These are phyloP conservation scores for Castanea crenata DNA, from an alignment of 306 rosid genomes.

Conservation along the genomic window DNA sequence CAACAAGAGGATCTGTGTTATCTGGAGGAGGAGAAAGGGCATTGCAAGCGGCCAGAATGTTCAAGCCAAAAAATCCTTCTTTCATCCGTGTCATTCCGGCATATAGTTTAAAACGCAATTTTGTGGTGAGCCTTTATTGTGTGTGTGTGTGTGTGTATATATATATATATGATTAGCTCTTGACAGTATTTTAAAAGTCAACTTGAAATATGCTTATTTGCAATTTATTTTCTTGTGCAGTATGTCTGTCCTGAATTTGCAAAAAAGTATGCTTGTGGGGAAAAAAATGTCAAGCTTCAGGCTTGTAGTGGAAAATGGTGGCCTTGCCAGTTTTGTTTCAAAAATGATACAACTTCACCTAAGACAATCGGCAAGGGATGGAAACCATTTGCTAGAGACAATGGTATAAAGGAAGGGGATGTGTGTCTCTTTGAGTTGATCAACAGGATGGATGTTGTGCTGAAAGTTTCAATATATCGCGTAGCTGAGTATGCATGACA, in stretches of 20 bases:
- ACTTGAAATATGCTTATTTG: too few relatives aligned
- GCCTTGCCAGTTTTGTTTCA: not conserved
- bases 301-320: not conserved
- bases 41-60: too few relatives aligned
- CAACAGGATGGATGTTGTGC: not conserved
- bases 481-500: not conserved
- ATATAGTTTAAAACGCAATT: not conserved
- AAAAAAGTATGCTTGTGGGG: not conserved
- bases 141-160: not conserved
- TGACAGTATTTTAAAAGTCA: not conserved
- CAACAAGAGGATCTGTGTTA: not conserved
- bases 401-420: constrained; percentile 28
- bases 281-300: not conserved
- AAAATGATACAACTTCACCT: too few relatives aligned
- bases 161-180: not conserved
- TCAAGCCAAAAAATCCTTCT: not conserved
- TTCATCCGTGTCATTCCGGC: not conserved
- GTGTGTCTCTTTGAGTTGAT: constrained; percentile 32
- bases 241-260: not conserved
- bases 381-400: not conserved
- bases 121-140: constrained; percentile 13
- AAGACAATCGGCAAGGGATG: constrained; percentile 25
- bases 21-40: too few relatives aligned
- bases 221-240: not conserved
- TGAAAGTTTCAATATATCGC: constrained; percentile 25